These are phyloP conservation scores for Microcera coccophila DNA, from an alignment of 2,329 filamentous ascomycete genomes.

Conservation along the genomic window DNA sequence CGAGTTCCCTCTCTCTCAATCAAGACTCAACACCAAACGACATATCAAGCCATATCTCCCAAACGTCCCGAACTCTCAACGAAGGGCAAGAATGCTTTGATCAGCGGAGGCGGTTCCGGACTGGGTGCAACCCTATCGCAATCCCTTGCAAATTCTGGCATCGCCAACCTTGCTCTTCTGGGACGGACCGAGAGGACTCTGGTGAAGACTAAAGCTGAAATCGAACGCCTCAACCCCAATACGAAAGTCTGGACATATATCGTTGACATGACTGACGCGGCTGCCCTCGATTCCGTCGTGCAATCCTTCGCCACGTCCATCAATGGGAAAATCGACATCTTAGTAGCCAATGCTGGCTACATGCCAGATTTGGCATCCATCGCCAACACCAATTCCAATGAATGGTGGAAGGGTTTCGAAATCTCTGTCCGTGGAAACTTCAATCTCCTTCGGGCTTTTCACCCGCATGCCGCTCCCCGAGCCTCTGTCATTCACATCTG, in stretches of 20 bases:
- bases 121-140: conserved; percentile 61
- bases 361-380: conserved; percentile 14
- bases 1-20: too few relatives aligned
- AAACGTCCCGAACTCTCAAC: conserved; percentile 34
- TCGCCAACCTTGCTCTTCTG: conserved; percentile 37
- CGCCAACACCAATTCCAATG: conserved; percentile 14
- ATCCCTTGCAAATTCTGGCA: conserved; percentile 45
- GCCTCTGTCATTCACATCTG: conserved; percentile 26
- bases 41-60: conserved; percentile 33
- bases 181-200: conserved; percentile 36
- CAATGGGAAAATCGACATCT: conserved; percentile 35
- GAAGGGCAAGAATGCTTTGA: conserved; percentile 50
- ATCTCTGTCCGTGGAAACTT: conserved; percentile 30
- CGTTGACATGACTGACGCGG: conserved; percentile 29
- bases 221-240: conserved; percentile 49
- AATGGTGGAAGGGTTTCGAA: conserved; percentile 28
- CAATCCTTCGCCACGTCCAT: conserved; percentile 16
- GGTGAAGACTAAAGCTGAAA: conserved; percentile 23
- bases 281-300: conserved; percentile 12
- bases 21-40: conserved; percentile 13
- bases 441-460: conserved; percentile 27
- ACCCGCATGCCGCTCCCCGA: conserved; percentile 21
- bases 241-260: conserved; percentile 41
- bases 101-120: conserved; percentile 61
- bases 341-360: conserved; percentile 32